Base-by-base conservation (phyloP, 108 stramenopile genomes). In the Thalassiosira profunda region DNA sequence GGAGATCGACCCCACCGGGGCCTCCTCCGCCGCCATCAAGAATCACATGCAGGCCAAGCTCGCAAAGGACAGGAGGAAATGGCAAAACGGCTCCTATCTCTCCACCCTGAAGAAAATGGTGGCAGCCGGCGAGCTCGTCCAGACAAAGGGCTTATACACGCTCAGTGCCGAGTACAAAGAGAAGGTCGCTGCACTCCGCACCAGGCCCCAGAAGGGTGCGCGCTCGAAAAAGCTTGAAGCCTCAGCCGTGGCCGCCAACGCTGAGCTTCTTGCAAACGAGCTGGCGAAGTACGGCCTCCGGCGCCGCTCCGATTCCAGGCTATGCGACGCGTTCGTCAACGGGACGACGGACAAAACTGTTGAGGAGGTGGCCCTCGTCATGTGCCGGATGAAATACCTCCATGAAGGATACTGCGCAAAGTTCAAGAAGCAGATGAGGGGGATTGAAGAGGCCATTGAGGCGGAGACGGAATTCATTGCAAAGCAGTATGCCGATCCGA, bases 41-140 rank as follows among this genome's bases (percentile, higher is more conserved):
- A 82, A 82, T 75, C 36, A 33, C 65, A 78, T 77, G 78, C 76
- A 83, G 53, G 75, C 54, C 10, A 67, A 67, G 45, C 34, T 80
- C n/a, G n/a, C n/a, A n/a, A n/a, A n/a, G 42, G 74, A 80, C 63
- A 82, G 80, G 26, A 86, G 83, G 82, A 86, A 83, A 76, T 86
- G 85, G 82, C 54, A 58, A 15, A 86, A 86, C 57, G 80, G 64
- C 9, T 66, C 67, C 55, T 86, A 83, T 58, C 47, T 86, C 31
- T 15, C 24, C 17, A 40, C 62, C 40, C 42, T 82, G 38, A 82
- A 82, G 70, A 63, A 43, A 30, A 65, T 62, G 23, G 81, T 82
- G 14, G 64, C 69, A n/a, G 26, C 44, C 1, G 81, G 81, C 46
- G 81, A 76, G 1, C 72, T 82, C 34, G 70, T 82, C 26, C 40